Conservation (phyloP, 2,329 filamentous ascomycete species). For the Cordyceps cicadae region DNA sequence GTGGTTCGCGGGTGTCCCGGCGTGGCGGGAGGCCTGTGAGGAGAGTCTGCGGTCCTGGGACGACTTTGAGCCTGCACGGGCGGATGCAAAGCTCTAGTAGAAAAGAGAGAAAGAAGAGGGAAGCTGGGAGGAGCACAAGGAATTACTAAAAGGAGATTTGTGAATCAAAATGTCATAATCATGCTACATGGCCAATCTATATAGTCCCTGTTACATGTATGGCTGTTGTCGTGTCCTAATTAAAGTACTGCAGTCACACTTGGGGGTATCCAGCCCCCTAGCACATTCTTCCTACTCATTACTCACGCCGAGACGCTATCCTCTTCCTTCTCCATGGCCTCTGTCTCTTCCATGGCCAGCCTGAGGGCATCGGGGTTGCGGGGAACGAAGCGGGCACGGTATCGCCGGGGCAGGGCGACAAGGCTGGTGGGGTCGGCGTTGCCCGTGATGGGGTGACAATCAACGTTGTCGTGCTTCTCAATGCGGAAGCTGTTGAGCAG, state of each 20-base stretch:
- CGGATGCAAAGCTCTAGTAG: background rate
- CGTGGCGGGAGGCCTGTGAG: conserved; percentile 2
- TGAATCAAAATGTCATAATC: background rate
- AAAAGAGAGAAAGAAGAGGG: background rate
- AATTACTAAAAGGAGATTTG: too few relatives aligned
- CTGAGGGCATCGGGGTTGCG: conserved; percentile 21
- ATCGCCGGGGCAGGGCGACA: conserved; percentile 51
- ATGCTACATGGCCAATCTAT: background rate
- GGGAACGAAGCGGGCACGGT: conserved; percentile 51
- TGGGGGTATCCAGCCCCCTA: background rate
- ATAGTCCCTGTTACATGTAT: background rate
- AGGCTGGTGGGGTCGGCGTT: conserved; percentile 54
- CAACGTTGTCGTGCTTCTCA: conserved; percentile 42
- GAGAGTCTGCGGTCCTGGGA: conserved; percentile 2
- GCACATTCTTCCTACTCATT: too few relatives aligned
- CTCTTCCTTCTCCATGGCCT: background rate
- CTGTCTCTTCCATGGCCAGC: conserved; percentile 10
- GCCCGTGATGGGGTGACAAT: conserved; percentile 51
- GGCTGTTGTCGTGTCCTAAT: background rate
- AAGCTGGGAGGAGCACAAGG: too few relatives aligned
- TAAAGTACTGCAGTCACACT: background rate
- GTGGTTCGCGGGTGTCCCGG: conserved; percentile 9
- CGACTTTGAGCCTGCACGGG: background rate
- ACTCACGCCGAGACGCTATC: background rate
- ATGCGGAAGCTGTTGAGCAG: conserved; percentile 55